A percentile compares a stretch with the other conserved stretches of the same genome.
Evolutionary conservation across 192 early-diverging fungal species (phyloP).

Genomic region (Coemansia erecta): DNA sequence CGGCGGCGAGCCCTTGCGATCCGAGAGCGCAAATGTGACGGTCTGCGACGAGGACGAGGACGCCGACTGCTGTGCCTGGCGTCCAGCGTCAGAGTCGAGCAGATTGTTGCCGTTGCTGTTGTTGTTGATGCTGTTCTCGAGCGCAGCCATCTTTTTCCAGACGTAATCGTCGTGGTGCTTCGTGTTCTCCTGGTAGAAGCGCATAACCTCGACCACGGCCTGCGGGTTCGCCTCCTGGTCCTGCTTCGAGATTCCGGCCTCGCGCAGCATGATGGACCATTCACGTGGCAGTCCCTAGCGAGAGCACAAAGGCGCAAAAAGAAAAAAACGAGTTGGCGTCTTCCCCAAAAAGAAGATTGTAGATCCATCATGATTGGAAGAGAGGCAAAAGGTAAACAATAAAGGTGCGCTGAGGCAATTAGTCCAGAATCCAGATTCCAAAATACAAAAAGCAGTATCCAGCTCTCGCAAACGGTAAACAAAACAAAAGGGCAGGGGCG

Average conservation of each 20-base stretch:
- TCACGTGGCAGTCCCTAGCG: slow-evolving; percentile 86
- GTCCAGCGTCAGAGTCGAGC: slow-evolving; percentile 39
- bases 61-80: slow-evolving; percentile 16
- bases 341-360: neutral
- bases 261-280: slow-evolving; percentile 88
- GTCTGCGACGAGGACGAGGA: slow-evolving; percentile 14
- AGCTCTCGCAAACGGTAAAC: neutral
- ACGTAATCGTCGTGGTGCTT: slow-evolving; percentile 51
- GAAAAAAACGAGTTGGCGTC: neutral
- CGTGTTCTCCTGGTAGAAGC: slow-evolving; percentile 74
- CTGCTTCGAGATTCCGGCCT: slow-evolving; percentile 92
- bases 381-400: slow-evolving; percentile 2
- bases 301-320: neutral
- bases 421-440: too few species aligned
- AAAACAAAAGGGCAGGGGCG: neutral
- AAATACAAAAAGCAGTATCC: slow-evolving; percentile 5
- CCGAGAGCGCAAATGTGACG: slow-evolving; percentile 15
- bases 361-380: slow-evolving; percentile 7
- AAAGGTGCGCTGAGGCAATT: neutral
- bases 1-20: slow-evolving; percentile 29
- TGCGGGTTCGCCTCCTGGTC: slow-evolving; percentile 93
- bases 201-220: slow-evolving; percentile 80
- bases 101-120: neutral
- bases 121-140: slow-evolving; percentile 11
- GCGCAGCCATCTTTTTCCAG: slow-evolving; percentile 50